A percentile compares a stretch with the other conserved stretches of the same genome.
Conservation (phyloP, 208 protist species). For the Lotmaria passim region DNA sequence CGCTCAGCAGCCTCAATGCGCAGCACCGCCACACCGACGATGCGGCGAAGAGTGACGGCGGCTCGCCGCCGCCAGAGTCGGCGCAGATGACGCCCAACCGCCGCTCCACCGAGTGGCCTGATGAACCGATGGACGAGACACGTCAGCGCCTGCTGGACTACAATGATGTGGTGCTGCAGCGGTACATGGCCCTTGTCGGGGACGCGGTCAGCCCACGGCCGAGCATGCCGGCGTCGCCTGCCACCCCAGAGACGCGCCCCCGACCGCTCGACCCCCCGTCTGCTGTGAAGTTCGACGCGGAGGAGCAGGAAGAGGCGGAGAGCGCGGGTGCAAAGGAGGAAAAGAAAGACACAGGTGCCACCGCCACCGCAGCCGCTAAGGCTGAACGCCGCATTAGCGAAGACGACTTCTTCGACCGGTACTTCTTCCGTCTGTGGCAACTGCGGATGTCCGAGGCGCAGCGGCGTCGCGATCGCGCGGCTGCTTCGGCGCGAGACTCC, state of each 20-base stretch:
- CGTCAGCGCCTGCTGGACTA: slow-evolving; percentile 74
- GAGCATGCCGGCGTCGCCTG: slow-evolving; percentile 25
- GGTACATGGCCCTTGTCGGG: slow-evolving; percentile 66
- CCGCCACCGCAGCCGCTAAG: background rate
- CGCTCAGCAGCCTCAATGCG: slow-evolving; percentile 50
- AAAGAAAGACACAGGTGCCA: background rate
- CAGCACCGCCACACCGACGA: slow-evolving; percentile 10
- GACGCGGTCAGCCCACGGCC: slow-evolving; percentile 45
- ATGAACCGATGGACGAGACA: slow-evolving; percentile 46
- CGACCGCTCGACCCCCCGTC: slow-evolving; percentile 3
- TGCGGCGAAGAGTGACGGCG: background rate
- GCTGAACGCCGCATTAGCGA: slow-evolving; percentile 34
- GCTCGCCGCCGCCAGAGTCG: background rate
- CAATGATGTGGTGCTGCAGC: slow-evolving; percentile 58
- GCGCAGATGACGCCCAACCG: slow-evolving; percentile 18
- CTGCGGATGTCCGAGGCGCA: slow-evolving; percentile 51
- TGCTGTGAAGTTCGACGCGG: background rate
- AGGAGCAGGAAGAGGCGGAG: background rate
- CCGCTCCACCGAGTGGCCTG: slow-evolving; percentile 25
- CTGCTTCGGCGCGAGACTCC: background rate
- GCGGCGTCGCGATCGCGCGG: slow-evolving; percentile 24
- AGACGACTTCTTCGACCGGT: slow-evolving; percentile 85
- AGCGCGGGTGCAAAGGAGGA: background rate
- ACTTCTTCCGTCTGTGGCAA: slow-evolving; percentile 86
- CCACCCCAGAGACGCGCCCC: slow-evolving; percentile 13